Percentiles rank a stretch among this genome's conserved stretches.
Evolutionary conservation across 148 eudicot genomes (phyloP).

Genomic region (Camellia japonica): DNA sequence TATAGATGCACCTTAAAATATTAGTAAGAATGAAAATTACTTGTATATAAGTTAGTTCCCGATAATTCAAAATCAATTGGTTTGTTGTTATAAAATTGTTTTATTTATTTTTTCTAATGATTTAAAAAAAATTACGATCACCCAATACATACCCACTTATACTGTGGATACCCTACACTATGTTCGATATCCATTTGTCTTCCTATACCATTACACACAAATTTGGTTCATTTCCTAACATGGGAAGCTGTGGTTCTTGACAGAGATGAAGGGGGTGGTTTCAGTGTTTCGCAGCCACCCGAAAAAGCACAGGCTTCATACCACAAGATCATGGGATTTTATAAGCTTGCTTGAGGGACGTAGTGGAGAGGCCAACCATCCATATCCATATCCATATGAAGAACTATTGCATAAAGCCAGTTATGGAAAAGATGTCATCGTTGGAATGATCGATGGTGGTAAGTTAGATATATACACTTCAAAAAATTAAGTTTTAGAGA

Average conservation of each 20-base stretch:
- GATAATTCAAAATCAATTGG: too few species aligned
- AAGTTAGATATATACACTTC: background rate
- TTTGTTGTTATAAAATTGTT: too few species aligned
- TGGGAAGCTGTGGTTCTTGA: too few species aligned
- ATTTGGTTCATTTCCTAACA: background rate
- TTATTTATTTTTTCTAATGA: too few species aligned
- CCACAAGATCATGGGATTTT: constrained; percentile 97
- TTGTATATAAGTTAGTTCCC: too few species aligned
- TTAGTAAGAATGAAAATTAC: too few species aligned
- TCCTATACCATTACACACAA: background rate
- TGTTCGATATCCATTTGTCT: background rate
- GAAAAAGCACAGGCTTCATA: constrained; percentile 59
- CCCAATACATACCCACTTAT: too few species aligned
- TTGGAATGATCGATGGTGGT: constrained; percentile 26
- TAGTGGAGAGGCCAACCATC: background rate
- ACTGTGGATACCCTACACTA: background rate
- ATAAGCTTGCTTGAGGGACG: constrained; percentile 52
- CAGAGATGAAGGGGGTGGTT: constrained; percentile 60
- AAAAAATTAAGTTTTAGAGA: too few species aligned
- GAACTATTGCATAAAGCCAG: constrained; percentile 13
- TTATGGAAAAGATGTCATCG: constrained; percentile 18
- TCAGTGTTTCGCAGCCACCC: constrained; percentile 63
- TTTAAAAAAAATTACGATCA: too few species aligned
- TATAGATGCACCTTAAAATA: too few species aligned
- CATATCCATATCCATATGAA: constrained; percentile 5